Evolutionary conservation across 1,139 yeast species (phyloP).

Genomic region (Pichia sp.): DNA sequence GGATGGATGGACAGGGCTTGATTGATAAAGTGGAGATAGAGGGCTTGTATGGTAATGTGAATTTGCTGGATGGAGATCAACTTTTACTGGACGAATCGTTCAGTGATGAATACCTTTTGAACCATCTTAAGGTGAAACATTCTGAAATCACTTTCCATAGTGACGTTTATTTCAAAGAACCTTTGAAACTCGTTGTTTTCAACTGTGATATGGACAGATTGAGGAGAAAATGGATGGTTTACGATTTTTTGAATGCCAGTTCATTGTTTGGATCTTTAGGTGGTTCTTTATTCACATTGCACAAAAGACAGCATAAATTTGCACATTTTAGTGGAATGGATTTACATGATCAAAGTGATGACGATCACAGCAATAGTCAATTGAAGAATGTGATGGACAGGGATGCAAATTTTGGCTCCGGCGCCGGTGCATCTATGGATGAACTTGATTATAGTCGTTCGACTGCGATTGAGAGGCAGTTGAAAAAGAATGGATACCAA

Average conservation of each 20-base stretch:
- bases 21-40: constrained; percentile 53
- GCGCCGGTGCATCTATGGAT: no score
- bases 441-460: no score
- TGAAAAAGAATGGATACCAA: no score
- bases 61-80: constrained; percentile 14
- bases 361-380: constrained; percentile 24
- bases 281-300: constrained; percentile 67
- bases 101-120: constrained; percentile 38
- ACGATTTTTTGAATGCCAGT: constrained; percentile 63
- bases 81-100: constrained; percentile 19
- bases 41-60: constrained; percentile 53
- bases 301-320: constrained; percentile 46
- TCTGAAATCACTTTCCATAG: constrained; percentile 34
- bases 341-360: constrained; percentile 19
- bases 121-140: constrained; percentile 47
- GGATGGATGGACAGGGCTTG: constrained; percentile 65
- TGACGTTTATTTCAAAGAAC: constrained; percentile 21
- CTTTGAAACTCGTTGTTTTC: constrained; percentile 50
- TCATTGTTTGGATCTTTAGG: constrained; percentile 68
- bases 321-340: constrained; percentile 31
- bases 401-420: no score
- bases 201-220: constrained; percentile 58
- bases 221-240: constrained; percentile 48
- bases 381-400: no score
- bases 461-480: no score